A percentile compares a stretch with the other conserved stretches of the same genome.
Conservation (phyloP, 164 flowering plant species). For the Vitis riparia region DNA sequence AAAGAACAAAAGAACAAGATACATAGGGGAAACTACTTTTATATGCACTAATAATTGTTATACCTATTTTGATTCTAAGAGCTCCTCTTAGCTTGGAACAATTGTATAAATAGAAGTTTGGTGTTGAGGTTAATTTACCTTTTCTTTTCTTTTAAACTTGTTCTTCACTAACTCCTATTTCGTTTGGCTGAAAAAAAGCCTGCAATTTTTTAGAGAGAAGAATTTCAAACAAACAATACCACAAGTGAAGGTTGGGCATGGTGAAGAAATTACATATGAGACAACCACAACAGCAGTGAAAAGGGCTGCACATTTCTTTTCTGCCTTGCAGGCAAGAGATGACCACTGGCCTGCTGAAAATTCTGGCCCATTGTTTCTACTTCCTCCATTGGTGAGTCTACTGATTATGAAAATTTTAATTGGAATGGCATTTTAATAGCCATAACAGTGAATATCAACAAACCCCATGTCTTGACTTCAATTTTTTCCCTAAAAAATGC, state of each 20-base stretch:
- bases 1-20: too few relatives aligned
- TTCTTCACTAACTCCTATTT: too few relatives aligned
- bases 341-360: slow-evolving; percentile 73
- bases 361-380: slow-evolving; percentile 54
- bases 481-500: background rate
- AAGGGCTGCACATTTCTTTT: slow-evolving; percentile 43
- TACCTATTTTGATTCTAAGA: too few relatives aligned
- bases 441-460: too few relatives aligned
- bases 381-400: slow-evolving; percentile 52
- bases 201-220: slow-evolving; percentile 56
- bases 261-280: slow-evolving; percentile 49
- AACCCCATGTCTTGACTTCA: too few relatives aligned
- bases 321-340: slow-evolving; percentile 54
- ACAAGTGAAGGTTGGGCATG: slow-evolving; percentile 43
- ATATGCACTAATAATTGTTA: too few relatives aligned
- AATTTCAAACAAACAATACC: slow-evolving; percentile 50
- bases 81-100: too few relatives aligned
- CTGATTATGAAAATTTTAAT: too few relatives aligned
- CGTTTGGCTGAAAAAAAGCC: background rate
- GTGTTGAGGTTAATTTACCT: background rate
- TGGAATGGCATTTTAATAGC: too few relatives aligned
- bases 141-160: background rate
- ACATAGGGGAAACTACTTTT: too few relatives aligned
- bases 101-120: too few relatives aligned
- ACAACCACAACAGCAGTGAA: slow-evolving; percentile 36